Evolutionary conservation across 1,284 basidiomycete genomes (phyloP), one percentile per base, ranked within the genome.

Genomic region (Sparassis latifolia): DNA sequence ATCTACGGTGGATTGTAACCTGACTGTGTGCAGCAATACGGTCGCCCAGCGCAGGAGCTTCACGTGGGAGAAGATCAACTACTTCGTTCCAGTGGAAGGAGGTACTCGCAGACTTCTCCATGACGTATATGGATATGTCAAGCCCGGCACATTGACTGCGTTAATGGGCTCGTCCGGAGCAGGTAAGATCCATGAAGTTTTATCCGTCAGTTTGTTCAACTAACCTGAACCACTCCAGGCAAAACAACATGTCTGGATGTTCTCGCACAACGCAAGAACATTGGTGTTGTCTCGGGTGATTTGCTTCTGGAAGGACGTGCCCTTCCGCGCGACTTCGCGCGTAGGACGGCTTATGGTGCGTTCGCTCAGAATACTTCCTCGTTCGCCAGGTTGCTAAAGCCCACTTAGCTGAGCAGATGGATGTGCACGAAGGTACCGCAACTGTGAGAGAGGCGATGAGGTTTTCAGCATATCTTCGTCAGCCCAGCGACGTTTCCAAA

Each of bases 391-490:
- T 69, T 27, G 4, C 31, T 47, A 7, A 63, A 10, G 55, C 68
- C 6, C 38, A 71, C 74, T 55, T 69, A 89, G 89, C 87, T 35
- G 87, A 92, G 62, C 91, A 93, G 69, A 85, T 88, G 79, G 92
- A 95, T 61, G 84, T 88, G 2, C 92, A 95, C 65, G 89, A 92
- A 67, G 86, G 81, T 54, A 92, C 88, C 9, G 81, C 91, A 10
- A 88, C 89, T 10, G 88, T 96, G 42, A 85, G 93, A 28, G 93
- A 97, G 65, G 92, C 94, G 2, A 77, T 97, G 62, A 79, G 85
- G 10, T 96, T 97, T 75, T 91, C 87, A 6, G 93, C 94, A 0
- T 81, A 92, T 63, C 77, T 97, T 29, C 83, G 93, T n/a, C 93
- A 97, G 63, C 89, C 92, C 2, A 75, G 77, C 2, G 70, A 78